These are phyloP conservation scores for Neofusicoccum ribis DNA, from an alignment of 2,329 filamentous ascomycete genomes.

Conservation along the genomic window DNA sequence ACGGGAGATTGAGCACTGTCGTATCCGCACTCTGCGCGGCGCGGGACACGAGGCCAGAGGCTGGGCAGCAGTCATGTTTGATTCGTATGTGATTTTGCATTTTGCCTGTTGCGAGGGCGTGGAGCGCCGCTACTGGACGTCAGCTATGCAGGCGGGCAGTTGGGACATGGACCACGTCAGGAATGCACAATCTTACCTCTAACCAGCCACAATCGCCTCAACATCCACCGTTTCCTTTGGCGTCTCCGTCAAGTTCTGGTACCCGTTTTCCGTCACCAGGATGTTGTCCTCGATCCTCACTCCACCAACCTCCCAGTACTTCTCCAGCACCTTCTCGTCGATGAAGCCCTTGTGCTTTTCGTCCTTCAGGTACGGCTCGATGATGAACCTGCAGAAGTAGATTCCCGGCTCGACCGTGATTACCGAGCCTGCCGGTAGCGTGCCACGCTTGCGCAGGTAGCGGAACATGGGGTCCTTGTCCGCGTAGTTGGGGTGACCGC, in stretches of 20 bases:
- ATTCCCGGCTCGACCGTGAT: conserved; percentile 93
- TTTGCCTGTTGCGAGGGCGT: background rate
- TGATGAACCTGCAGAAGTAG: conserved; percentile 74
- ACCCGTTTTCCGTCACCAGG: conserved; percentile 73
- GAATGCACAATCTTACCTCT: conserved; percentile 12
- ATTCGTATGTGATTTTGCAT: background rate
- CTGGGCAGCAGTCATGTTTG: background rate
- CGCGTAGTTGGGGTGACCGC: conserved; percentile 50
- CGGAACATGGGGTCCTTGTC: conserved; percentile 84
- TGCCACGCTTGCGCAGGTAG: conserved; percentile 78
- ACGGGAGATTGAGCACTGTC: background rate
- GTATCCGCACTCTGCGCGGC: background rate
- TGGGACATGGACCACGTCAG: background rate
- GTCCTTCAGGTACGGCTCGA: conserved; percentile 67
- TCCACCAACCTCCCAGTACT: conserved; percentile 78
- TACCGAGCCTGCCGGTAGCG: conserved; percentile 74
- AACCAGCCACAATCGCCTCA: conserved; percentile 6
- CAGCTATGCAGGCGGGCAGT: background rate
- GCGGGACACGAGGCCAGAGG: background rate
- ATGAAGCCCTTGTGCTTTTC: conserved; percentile 64
- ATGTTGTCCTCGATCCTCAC: conserved; percentile 93
- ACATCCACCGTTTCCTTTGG: conserved; percentile 69
- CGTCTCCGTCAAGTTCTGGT: conserved; percentile 79
- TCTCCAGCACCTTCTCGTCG: conserved; percentile 63
- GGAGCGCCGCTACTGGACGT: background rate